These are phyloP conservation scores for Wallacemonas sp. DNA, from an alignment of 208 protist genomes.

Conservation along the genomic window DNA sequence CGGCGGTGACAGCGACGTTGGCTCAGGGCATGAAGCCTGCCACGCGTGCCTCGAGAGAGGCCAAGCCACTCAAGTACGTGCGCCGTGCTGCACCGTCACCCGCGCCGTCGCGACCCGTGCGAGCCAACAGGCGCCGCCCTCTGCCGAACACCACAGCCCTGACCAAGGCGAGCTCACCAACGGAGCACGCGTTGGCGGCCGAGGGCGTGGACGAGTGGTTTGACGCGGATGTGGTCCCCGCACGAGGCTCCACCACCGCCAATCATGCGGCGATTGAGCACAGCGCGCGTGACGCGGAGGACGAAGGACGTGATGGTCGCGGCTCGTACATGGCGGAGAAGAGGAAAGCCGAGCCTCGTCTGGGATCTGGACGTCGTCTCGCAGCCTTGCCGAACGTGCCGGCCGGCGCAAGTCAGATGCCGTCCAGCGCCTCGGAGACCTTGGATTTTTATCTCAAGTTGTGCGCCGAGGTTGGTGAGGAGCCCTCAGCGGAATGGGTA, in stretches of 20 bases:
- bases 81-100: conserved; percentile 45
- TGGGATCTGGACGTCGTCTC: not conserved
- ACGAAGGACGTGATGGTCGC: not conserved
- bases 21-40: not conserved
- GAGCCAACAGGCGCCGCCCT: conserved; percentile 26
- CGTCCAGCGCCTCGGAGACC: conserved; percentile 25
- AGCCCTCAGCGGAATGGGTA: conserved; percentile 66
- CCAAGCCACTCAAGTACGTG: conserved; percentile 27
- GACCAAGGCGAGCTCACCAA: conserved; percentile 2
- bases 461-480: conserved; percentile 55
- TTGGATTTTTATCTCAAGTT: conserved; percentile 45
- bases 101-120: conserved; percentile 46
- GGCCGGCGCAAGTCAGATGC: not conserved
- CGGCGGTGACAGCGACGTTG: not conserved
- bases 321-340: too few relatives aligned
- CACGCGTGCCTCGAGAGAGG: conserved; percentile 14
- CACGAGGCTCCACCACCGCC: not conserved
- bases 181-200: not conserved
- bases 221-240: not conserved
- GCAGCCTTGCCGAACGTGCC: not conserved
- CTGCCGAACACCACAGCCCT: conserved; percentile 7
- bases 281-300: too few relatives aligned
- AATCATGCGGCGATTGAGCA: not conserved
- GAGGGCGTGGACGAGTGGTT: not conserved
- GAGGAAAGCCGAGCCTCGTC: not conserved